phyloP scores from a whole-genome alignment of 179 eudicot genomes.

The Pouteria campechiana region DNA sequence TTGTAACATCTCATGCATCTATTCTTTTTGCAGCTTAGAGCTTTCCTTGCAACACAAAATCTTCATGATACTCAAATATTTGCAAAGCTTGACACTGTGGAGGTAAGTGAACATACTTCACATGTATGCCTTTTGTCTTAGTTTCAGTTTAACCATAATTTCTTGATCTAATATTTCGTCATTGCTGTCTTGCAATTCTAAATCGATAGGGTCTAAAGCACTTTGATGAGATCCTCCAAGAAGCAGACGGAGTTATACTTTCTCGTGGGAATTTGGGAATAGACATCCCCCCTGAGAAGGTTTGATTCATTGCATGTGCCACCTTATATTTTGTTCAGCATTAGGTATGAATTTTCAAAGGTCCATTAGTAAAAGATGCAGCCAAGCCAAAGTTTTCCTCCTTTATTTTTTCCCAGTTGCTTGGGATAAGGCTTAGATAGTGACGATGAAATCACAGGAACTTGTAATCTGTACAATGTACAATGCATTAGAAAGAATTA shows the following conservation, averaged over 20 bases:
- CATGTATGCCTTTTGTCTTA: not conserved
- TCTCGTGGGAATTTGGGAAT: slow-evolving; percentile 92
- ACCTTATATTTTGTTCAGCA: no score
- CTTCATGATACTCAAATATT: slow-evolving; percentile 77
- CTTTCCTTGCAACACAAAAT: slow-evolving; percentile 45
- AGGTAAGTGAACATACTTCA: no score
- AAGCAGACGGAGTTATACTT: slow-evolving; percentile 89
- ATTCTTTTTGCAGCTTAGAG: slow-evolving; percentile 31
- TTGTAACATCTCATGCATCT: not conserved
- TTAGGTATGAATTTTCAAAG: no score
- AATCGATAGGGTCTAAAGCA: slow-evolving; percentile 91
- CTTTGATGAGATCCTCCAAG: slow-evolving; percentile 88
- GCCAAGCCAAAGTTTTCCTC: no score
- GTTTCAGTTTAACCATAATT: not conserved
- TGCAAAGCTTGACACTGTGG: slow-evolving; percentile 87
- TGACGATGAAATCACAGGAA: no score
- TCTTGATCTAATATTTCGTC: not conserved
- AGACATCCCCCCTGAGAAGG: slow-evolving; percentile 96
- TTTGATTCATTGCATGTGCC: no score
- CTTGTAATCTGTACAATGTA: no score
- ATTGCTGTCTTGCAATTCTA: no score
- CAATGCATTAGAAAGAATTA: no score
- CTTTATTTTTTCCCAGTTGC: no score
- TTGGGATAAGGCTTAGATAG: no score
- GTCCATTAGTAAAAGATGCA: no score